These are phyloP conservation scores for Pythium brassicae DNA, from an alignment of 352 stramenopile species.

Conservation along the genomic window DNA sequence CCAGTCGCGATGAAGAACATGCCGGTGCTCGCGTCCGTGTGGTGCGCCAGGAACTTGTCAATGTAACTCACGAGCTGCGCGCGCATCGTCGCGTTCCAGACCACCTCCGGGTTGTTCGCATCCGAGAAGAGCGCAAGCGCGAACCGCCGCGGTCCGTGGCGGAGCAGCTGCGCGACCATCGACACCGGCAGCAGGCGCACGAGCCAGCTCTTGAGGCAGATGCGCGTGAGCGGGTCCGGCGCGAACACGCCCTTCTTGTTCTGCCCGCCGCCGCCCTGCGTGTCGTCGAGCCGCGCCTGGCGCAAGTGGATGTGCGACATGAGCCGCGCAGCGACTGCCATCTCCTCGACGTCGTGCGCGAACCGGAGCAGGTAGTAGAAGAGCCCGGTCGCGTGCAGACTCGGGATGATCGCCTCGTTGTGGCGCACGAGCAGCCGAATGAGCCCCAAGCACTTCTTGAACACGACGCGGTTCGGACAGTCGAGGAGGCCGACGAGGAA, in stretches of 20 bases:
- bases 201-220: slow-evolving; percentile 83
- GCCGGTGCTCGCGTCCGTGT: slow-evolving; percentile 47
- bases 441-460: slow-evolving; percentile 79
- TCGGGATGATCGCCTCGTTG: slow-evolving; percentile 82
- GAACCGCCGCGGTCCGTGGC: slow-evolving; percentile 71
- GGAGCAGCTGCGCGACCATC: slow-evolving; percentile 81
- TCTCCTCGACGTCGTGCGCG: slow-evolving; percentile 76
- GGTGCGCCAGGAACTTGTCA: slow-evolving; percentile 80
- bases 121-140: slow-evolving; percentile 77
- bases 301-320: slow-evolving; percentile 82
- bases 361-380: slow-evolving; percentile 87
- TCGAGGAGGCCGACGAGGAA: slow-evolving; percentile 80
- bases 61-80: slow-evolving; percentile 85
- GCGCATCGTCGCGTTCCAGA: slow-evolving; percentile 84
- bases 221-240: slow-evolving; percentile 74
- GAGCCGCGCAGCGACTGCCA: slow-evolving; percentile 70
- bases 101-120: slow-evolving; percentile 81
- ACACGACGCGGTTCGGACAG: slow-evolving; percentile 80
- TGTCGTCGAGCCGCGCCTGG: slow-evolving; percentile 70
- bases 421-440: slow-evolving; percentile 80
- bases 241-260: slow-evolving; percentile 83
- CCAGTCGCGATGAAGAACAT: slow-evolving; percentile 75
- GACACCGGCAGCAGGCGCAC: slow-evolving; percentile 78
- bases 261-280: slow-evolving; percentile 61
- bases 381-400: slow-evolving; percentile 75